Conservation (phyloP, 768 basidiomycete genomes). For the Hebeloma cylindrosporum region DNA sequence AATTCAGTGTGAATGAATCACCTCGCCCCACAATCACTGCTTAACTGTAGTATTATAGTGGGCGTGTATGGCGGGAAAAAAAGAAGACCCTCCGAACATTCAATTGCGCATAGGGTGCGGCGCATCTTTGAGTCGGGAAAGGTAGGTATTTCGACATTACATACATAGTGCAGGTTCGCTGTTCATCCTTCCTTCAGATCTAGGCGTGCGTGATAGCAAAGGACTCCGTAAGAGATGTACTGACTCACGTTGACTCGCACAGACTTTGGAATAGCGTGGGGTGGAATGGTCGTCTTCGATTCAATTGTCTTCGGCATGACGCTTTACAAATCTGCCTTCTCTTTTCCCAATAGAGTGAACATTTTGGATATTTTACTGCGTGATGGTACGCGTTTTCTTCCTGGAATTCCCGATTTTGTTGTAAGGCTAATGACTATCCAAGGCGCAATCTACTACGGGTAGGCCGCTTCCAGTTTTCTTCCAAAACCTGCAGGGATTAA, state of each 20-base stretch:
- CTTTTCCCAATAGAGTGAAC: constrained; percentile 21
- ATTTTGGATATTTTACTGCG: constrained; percentile 37
- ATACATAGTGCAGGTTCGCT: neutral
- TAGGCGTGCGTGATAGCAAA: constrained; percentile 17
- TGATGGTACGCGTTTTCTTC: constrained; percentile 44
- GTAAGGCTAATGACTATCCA: no score
- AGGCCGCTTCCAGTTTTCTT: no score
- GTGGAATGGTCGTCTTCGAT: constrained; percentile 42
- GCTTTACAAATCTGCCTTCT: constrained; percentile 35
- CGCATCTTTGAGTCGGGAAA: constrained; percentile 16
- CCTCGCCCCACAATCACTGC: constrained; percentile 1
- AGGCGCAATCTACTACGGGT: no score
- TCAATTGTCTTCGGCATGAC: constrained; percentile 40
- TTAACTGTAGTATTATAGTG: no score
- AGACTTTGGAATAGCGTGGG: constrained; percentile 39
- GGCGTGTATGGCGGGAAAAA: constrained; percentile 24
- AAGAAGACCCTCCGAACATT: constrained; percentile 12
- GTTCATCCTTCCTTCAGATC: constrained; percentile 14
- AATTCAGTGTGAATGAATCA: neutral
- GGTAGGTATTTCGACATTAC: constrained; percentile 24
- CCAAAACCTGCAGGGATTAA: no score
- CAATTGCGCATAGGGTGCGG: constrained; percentile 26
- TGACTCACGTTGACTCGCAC: neutral
- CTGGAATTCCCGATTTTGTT: no score
- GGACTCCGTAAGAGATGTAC: neutral